Conservation (phyloP, 768 basidiomycete genomes). For the Sporobolomyces roseus region DNA sequence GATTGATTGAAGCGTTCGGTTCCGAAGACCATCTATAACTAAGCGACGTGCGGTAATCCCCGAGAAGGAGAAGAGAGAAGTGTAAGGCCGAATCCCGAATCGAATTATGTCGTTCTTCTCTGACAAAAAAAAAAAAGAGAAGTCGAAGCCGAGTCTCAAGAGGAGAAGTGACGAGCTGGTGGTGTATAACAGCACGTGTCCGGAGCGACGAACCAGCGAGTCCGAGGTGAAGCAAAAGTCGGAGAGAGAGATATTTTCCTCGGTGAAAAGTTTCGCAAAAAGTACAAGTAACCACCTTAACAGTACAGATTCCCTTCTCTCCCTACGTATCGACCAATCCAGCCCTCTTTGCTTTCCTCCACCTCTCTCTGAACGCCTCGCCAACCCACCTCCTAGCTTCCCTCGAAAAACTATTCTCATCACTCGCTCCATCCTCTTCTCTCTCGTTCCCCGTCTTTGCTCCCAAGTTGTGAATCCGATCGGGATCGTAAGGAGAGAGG, state of each 20-base stretch:
- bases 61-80: no score
- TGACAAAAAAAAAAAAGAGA: no score
- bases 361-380: constrained; percentile 15
- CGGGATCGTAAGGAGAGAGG: constrained; percentile 45
- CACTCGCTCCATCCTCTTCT: not conserved
- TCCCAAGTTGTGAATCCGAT: constrained; percentile 37
- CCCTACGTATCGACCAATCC: not conserved
- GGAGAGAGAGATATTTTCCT: not conserved
- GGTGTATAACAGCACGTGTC: not conserved
- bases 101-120: no score
- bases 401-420: constrained; percentile 45
- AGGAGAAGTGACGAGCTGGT: no score
- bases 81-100: no score
- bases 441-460: constrained; percentile 4
- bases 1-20: no score
- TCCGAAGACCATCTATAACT: no score
- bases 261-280: not conserved
- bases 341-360: constrained; percentile 14
- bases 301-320: no score
- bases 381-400: constrained; percentile 43
- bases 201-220: not conserved
- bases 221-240: no score
- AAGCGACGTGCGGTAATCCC: no score
- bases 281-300: no score
- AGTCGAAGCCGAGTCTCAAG: no score